Percentiles rank a stretch among this genome's conserved stretches.
phyloP scores from a whole-genome alignment of 2,329 filamentous ascomycete genomes.

The Pyricularia sp. region DNA sequence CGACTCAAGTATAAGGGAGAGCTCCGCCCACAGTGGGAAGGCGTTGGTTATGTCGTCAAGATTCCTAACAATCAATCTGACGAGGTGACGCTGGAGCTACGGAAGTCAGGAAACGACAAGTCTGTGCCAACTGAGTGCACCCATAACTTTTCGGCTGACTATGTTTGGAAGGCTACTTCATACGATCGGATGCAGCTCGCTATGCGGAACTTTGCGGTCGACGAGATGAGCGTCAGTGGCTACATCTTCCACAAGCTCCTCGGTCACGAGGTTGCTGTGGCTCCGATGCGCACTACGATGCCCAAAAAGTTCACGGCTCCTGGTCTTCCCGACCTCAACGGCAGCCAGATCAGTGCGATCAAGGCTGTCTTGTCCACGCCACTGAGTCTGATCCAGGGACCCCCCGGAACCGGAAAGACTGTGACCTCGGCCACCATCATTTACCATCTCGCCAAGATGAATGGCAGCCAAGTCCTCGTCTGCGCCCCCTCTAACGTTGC shows the following conservation, averaged over 20 bases:
- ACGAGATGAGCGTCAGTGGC: slow-evolving; percentile 96
- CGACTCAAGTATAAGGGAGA: slow-evolving; percentile 93
- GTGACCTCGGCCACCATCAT: slow-evolving; percentile 98
- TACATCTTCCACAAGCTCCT: slow-evolving; percentile 98
- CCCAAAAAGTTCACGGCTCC: slow-evolving; percentile 97
- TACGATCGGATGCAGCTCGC: slow-evolving; percentile 99
- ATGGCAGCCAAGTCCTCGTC: slow-evolving; percentile 87
- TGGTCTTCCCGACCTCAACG: slow-evolving; percentile 86
- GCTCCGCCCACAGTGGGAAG: slow-evolving; percentile 86
- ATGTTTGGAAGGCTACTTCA: slow-evolving; percentile 98
- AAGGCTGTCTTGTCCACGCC: slow-evolving; percentile 92
- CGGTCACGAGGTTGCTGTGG: slow-evolving; percentile 87
- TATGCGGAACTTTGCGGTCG: slow-evolving; percentile 97
- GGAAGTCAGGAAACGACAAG: slow-evolving; percentile 92
- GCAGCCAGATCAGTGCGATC: slow-evolving; percentile 91
- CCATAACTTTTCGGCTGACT: slow-evolving; percentile 96
- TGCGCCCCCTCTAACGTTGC: slow-evolving; percentile 98
- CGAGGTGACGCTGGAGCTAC: slow-evolving; percentile 89
- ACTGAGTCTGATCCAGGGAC: slow-evolving; percentile 90
- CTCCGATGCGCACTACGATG: slow-evolving; percentile 90
- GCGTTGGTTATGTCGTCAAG: slow-evolving; percentile 97
- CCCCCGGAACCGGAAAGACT: slow-evolving; percentile 95
- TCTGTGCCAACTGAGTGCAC: slow-evolving; percentile 92
- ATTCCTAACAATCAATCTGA: slow-evolving; percentile 99
- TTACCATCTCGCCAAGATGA: slow-evolving; percentile 93